Evolutionary conservation across 345 rosid species (phyloP).

Genomic region (Mallotus nudiflorus): DNA sequence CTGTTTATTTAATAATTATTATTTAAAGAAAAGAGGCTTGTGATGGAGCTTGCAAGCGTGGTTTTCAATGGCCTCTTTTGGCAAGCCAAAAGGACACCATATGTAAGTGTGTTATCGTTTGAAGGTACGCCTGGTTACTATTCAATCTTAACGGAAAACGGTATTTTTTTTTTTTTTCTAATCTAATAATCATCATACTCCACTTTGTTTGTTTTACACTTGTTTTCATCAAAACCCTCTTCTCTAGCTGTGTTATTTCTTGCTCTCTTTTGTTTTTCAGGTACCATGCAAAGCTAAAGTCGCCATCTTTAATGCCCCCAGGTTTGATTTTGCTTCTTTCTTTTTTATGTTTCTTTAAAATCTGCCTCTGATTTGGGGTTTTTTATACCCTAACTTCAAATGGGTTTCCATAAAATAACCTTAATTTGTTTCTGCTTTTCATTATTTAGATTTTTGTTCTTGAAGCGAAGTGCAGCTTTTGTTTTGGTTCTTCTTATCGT

Average conservation of each 20-base stretch:
- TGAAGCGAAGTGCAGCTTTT: neutral
- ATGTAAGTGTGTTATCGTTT: neutral
- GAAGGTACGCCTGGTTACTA: slow-evolving; percentile 35
- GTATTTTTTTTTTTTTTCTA: slow-evolving; percentile 10
- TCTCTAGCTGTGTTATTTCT: neutral
- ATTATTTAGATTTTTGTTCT: neutral
- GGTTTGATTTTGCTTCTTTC: neutral
- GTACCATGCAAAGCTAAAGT: slow-evolving; percentile 19
- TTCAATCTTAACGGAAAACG: slow-evolving; percentile 39
- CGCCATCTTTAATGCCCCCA: neutral
- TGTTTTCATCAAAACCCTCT: neutral
- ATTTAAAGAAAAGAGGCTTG: neutral
- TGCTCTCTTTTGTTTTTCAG: neutral
- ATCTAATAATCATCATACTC: neutral
- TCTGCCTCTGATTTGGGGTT: slow-evolving; percentile 3
- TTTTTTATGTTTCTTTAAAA: neutral
- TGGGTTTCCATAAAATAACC: slow-evolving; percentile 24
- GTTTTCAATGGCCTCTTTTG: slow-evolving; percentile 36
- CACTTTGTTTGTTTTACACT: neutral
- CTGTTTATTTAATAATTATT: neutral
- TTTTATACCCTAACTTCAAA: neutral
- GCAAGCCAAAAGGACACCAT: slow-evolving; percentile 19
- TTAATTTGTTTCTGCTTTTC: neutral
- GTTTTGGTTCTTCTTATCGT: neutral
- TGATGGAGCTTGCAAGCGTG: slow-evolving; percentile 40